Evolutionary conservation across 257 asterid genomes (phyloP), one percentile per base, ranked within the genome.

Genomic region (Echites panduratus): DNA sequence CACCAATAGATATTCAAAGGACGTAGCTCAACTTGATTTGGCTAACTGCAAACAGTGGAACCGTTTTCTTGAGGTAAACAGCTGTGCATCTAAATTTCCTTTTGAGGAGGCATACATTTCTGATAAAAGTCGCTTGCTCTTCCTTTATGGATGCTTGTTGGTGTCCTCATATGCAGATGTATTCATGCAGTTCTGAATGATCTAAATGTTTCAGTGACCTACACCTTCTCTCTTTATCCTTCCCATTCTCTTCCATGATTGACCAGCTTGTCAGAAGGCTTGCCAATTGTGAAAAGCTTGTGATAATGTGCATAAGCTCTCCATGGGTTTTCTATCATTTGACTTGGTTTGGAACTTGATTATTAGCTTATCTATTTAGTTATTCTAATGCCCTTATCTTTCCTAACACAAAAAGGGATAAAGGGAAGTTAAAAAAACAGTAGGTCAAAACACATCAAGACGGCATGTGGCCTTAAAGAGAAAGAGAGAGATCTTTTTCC

Each of bases 41-140:
- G 81, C 80, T 78, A 79, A 84, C 79, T 95, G 99, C 81, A 87
- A 70, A 75, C 87, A 77, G 66, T 95, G 99, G 99, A 92, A 95
- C 81, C 98, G 96, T 70, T 92, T 95, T 80, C 96, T 95, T 72
- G 99, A 95, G 99, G 99, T 95, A 47, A 79, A 32, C 47, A 66
- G 48, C 29, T 49, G 45, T 69, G 72, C 49, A 49, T 69, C 52
- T 68, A 9, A 9, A 35, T 3, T 40, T 57, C 19, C 17, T 29
- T 75, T 48, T 67, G 57, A 63, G 66, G 27, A 8, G 22, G 9
- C 64, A 41, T 1, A 26, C 68, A 58, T 32, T 35, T 64, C 6
- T 14, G n/a, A 22, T 32, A 32, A 32, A 32, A 32, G 38, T 32
- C 3, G 38, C 38, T 32, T 32, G 38, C 38, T 32, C 38, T 32